Evolutionary conservation across 169 alveolate species (phyloP), one percentile per base, ranked within the genome.

Genomic region (Plasmodium sp.): DNA sequence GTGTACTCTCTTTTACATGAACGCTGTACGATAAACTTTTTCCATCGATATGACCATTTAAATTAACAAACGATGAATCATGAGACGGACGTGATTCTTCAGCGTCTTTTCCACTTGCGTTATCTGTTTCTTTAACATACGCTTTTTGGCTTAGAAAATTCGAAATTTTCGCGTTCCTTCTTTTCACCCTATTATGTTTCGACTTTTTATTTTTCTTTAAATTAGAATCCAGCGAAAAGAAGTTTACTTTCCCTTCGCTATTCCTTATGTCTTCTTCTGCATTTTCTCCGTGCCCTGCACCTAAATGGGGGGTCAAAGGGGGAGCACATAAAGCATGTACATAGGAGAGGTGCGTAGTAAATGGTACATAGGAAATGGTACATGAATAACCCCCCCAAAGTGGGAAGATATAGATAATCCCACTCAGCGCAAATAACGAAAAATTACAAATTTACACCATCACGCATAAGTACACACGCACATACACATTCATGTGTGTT

Each of bases 141-240:
- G 22, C n/a, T 80, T 80, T 18, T 80, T 80, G 74, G 56, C 27
- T 43, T 27, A 80, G 7, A 45, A 80, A 80, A 36, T 80, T 80
- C 5, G 34, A 10, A 80, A 1, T 0, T 80, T 80, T 12, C 18
- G 56, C 12, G 16, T 33, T 39, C 45, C 31, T 43, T 43, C 33
- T 80, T 80, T 80, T 80, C 71, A 9, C 84, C 34, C 74, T 80
- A 43, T 80, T 80, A 80, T 80, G n/a, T 43, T 80, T 80, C 84
- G 56, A n/a, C 56, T 45, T 80, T 34, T 45, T 80, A 43, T 34
- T 14, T n/a, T 2, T 14, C 74, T 80, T 80, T 80, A 18, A 80
- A 80, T 80, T 80, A 9, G 51, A 80, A 80, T 43, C 16, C 22
- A 45, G 58, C 14, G 72, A 18, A 80, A 39, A 80, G 31, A 80